Percentiles rank a stretch among this genome's conserved stretches.
These are phyloP conservation scores for Alternaria infectoria DNA, from an alignment of 2,329 filamentous ascomycete species.

Conservation along the genomic window DNA sequence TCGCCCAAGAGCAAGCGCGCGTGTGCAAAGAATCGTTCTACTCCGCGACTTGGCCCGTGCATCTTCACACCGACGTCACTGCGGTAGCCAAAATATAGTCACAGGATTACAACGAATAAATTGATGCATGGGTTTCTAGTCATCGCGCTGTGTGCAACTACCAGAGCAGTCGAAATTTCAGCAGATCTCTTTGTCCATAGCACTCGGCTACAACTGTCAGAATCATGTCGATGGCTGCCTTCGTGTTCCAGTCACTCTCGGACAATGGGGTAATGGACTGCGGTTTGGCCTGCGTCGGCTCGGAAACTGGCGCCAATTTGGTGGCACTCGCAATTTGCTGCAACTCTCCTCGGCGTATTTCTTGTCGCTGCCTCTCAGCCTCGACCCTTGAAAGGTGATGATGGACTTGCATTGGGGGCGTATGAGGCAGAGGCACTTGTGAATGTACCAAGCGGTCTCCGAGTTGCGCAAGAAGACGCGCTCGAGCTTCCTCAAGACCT, in stretches of 20 bases:
- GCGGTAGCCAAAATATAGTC: not conserved
- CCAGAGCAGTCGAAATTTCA: constrained; percentile 69
- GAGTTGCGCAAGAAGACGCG: constrained; percentile 53
- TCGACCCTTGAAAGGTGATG: constrained; percentile 21
- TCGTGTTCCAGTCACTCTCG: constrained; percentile 56
- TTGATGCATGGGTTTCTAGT: constrained; percentile 3
- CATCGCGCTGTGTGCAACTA: constrained; percentile 2
- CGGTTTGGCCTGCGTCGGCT: not conserved
- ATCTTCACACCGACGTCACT: constrained; percentile 13
- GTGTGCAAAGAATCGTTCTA: constrained; percentile 18
- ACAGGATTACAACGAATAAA: constrained; percentile 1
- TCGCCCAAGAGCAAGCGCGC: constrained; percentile 26
- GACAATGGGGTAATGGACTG: not conserved
- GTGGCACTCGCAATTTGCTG: not conserved
- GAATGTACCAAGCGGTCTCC: constrained; percentile 39
- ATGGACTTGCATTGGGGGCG: not conserved
- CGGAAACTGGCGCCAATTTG: not conserved
- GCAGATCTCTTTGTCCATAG: constrained; percentile 86
- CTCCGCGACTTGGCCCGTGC: constrained; percentile 22
- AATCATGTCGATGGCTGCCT: constrained; percentile 89
- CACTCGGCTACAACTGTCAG: constrained; percentile 85
- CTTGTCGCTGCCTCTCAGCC: constrained; percentile 29
- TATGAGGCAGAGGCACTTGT: constrained; percentile 10
- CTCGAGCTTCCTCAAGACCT: constrained; percentile 58
- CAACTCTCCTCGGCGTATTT: constrained; percentile 15